phyloP scores from a whole-genome alignment of 495 filamentous ascomycete genomes.

The Penicillium parvum region DNA sequence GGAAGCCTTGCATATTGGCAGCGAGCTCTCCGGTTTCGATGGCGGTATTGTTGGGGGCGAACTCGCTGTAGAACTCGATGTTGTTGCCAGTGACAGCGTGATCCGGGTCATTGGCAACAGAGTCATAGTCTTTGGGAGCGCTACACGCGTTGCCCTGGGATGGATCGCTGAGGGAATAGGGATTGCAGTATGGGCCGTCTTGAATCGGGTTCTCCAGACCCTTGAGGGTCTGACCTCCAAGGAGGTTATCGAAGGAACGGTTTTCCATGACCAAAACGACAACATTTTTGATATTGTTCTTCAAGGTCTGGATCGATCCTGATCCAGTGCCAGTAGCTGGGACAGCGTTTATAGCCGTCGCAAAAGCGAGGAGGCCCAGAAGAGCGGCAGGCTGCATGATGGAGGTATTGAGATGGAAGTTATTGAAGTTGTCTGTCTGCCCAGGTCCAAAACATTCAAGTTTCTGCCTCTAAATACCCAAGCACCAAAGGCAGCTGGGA shows the following conservation, averaged over 20 bases:
- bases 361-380: slow-evolving; percentile 30
- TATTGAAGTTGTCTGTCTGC: no score
- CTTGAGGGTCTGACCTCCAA: slow-evolving; percentile 16
- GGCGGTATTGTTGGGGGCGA: slow-evolving; percentile 32
- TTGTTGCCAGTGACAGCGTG: slow-evolving; percentile 47
- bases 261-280: slow-evolving; percentile 10
- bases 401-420: no score
- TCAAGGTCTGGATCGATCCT: slow-evolving; percentile 27
- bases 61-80: slow-evolving; percentile 45
- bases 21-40: slow-evolving; percentile 30
- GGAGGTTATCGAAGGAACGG: slow-evolving; percentile 8
- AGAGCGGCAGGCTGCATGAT: slow-evolving; percentile 29
- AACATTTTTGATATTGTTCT: slow-evolving; percentile 11
- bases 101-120: slow-evolving; percentile 44
- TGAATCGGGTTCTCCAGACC: slow-evolving; percentile 41
- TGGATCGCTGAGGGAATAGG: slow-evolving; percentile 34
- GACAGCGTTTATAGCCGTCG: slow-evolving; percentile 22
- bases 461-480: no score
- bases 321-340: slow-evolving; percentile 10
- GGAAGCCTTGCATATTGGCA: slow-evolving; percentile 39
- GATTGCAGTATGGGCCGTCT: slow-evolving; percentile 41
- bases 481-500: no score
- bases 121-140: slow-evolving; percentile 35
- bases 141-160: slow-evolving; percentile 32
- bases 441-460: no score